Base-by-base conservation (phyloP, 1,284 basidiomycete genomes). In the Ustilago bromivora region DNA sequence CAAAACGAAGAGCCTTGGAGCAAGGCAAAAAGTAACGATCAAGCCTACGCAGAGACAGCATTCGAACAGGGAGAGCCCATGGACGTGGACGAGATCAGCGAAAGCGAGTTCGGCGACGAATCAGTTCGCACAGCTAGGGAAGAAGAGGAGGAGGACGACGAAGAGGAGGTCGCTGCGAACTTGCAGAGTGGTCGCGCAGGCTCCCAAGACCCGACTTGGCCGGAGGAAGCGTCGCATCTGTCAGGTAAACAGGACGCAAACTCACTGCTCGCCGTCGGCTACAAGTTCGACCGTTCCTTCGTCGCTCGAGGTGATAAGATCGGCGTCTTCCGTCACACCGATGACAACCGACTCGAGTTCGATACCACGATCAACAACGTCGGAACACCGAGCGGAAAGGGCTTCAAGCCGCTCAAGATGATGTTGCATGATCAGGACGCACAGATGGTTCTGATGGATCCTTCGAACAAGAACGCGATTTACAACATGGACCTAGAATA, bases 401-500 rank as follows among this genome's bases (percentile, higher is more conserved):
- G 88, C 32, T 97, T 99, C 87, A 91, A 90, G 57, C 97, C 97
- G 0, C 90, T 90, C 82, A 92, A 97, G 88, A 71, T 96, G 85
- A 98, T 99, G 96, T 88, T 98, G 40, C 96, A 99, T 86, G 93
- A 98, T 82, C 95, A 97, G 90, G 97, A 99, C 86, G 90, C 91
- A 41, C 94, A 95, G 87, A 96, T 99, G 95, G 89, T 99, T 61
- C 86, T 99, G 67, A 94, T 95, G 90, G 94, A 98, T 84, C 92
- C 94, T 1, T 85, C 87, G 41, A 92, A 95, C 61, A 90, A 92
- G n/a, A 91, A 95, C 82, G 92, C 95, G 0, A 88, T 99, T 41
- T 98, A 92, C 88, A 92, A 90, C 78, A 92, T 99, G 90, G 97
- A 99, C 87, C 91, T 99, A 74, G 94, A 96, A 87, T 92, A 92